Percentiles rank a stretch among this genome's conserved stretches.
These are phyloP conservation scores for Aspergillus hiratsukae DNA, from an alignment of 2,329 filamentous ascomycete genomes.

Conservation along the genomic window DNA sequence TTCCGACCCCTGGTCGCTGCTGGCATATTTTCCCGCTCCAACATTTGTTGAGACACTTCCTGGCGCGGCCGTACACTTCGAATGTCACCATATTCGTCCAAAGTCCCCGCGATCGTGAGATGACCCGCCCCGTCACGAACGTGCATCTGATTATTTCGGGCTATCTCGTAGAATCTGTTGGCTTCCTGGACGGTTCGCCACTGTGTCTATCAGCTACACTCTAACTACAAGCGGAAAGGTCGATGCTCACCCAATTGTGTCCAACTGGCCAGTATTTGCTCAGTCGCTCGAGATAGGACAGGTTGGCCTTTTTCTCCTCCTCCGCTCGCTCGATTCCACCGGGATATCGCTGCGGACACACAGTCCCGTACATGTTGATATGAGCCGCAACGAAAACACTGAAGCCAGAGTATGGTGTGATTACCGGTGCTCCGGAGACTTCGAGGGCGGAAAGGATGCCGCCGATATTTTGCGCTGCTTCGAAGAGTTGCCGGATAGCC, in stretches of 20 bases:
- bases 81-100: constrained; percentile 38
- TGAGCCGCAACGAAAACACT: constrained; percentile 36
- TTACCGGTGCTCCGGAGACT: constrained; percentile 27
- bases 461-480: constrained; percentile 30
- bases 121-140: constrained; percentile 18
- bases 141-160: constrained; percentile 24
- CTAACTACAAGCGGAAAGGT: too few relatives aligned
- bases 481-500: constrained; percentile 29
- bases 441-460: constrained; percentile 28
- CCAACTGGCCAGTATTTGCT: constrained; percentile 33
- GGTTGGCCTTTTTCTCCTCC: constrained; percentile 28
- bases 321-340: constrained; percentile 29
- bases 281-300: constrained; percentile 29
- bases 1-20: not conserved
- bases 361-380: constrained; percentile 37
- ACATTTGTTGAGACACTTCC: constrained; percentile 10
- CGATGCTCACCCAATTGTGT: constrained; percentile 26
- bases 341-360: constrained; percentile 29
- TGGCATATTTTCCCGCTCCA: constrained; percentile 8
- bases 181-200: constrained; percentile 35
- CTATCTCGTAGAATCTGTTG: constrained; percentile 32
- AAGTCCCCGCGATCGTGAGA: constrained; percentile 27
- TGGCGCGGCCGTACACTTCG: constrained; percentile 23
- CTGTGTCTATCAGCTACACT: constrained; percentile 12
- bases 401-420: constrained; percentile 36